Conservation (phyloP, 495 filamentous ascomycete species). For the Trichoderma asperelloides region DNA sequence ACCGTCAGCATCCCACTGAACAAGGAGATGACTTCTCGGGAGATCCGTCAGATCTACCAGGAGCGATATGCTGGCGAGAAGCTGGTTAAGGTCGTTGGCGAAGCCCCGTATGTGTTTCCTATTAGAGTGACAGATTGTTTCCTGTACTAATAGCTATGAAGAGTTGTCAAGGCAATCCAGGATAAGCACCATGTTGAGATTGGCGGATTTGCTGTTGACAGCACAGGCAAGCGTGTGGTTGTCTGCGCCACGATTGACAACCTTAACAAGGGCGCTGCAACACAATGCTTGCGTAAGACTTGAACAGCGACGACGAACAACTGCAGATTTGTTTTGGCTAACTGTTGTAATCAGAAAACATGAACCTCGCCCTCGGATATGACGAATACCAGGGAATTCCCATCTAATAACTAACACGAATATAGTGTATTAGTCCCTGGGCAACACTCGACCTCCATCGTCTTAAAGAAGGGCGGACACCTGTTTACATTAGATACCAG, state of each 20-base stretch:
- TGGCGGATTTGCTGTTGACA: conserved; percentile 89
- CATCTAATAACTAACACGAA: too few relatives aligned
- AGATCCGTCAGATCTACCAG: conserved; percentile 91
- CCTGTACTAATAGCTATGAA: too few relatives aligned
- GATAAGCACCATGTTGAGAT: conserved; percentile 91
- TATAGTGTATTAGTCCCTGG: too few relatives aligned
- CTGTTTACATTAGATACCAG: too few relatives aligned
- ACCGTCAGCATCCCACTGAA: conserved; percentile 83
- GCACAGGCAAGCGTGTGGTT: conserved; percentile 78
- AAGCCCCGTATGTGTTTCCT: too few relatives aligned
- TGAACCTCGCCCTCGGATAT: conserved; percentile 93
- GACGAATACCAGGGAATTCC: conserved; percentile 90
- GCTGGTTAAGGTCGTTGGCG: conserved; percentile 84
- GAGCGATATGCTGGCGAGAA: conserved; percentile 93
- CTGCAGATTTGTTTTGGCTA: background rate
- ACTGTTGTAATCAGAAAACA: conserved; percentile 57
- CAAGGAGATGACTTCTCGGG: conserved; percentile 74
- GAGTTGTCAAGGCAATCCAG: conserved; percentile 81
- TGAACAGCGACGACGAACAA: too few relatives aligned
- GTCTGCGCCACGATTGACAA: conserved; percentile 98
- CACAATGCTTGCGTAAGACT: conserved; percentile 88
- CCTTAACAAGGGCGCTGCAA: conserved; percentile 90
- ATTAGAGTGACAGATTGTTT: too few relatives aligned
- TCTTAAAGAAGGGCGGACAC: too few relatives aligned
- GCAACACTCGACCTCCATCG: too few relatives aligned